phyloP scores from a whole-genome alignment of 2,329 filamentous ascomycete genomes.

The Penicillium polonicum region DNA sequence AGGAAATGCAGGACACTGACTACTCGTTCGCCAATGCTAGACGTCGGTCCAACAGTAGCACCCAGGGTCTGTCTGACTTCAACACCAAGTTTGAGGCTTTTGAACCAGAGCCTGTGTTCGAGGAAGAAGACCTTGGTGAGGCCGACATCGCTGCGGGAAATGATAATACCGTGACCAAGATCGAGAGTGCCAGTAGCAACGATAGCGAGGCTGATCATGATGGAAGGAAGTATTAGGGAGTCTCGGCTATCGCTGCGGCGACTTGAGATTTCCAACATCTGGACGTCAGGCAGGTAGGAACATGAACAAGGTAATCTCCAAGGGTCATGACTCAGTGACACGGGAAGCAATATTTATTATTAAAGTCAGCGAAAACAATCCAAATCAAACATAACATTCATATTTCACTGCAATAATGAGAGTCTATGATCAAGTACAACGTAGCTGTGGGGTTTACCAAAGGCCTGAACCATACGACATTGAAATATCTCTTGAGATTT shows the following conservation, averaged over 20 bases:
- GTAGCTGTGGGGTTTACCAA: background rate
- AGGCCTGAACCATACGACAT: background rate
- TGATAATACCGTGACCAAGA: constrained; percentile 21
- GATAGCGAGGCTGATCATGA: constrained; percentile 24
- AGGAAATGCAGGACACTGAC: constrained; percentile 78
- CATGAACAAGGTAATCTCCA: background rate
- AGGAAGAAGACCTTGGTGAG: constrained; percentile 77
- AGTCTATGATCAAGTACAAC: background rate
- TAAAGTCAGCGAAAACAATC: background rate
- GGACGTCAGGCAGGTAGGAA: background rate
- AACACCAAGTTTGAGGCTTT: constrained; percentile 96
- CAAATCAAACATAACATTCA: background rate
- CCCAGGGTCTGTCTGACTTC: constrained; percentile 71
- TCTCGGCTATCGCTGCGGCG: background rate
- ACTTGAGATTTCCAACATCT: background rate
- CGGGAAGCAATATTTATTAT: background rate
- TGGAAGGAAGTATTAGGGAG: constrained; percentile 9
- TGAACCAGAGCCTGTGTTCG: constrained; percentile 87
- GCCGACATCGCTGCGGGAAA: constrained; percentile 44
- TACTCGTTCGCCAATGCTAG: constrained; percentile 84
- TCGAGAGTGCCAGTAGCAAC: constrained; percentile 49
- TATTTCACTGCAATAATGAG: background rate
- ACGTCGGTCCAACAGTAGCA: constrained; percentile 89
- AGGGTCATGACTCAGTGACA: background rate
- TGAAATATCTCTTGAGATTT: constrained; percentile 1